Base-by-base conservation (phyloP, 208 protist genomes). In the Trypanosoma mega region DNA sequence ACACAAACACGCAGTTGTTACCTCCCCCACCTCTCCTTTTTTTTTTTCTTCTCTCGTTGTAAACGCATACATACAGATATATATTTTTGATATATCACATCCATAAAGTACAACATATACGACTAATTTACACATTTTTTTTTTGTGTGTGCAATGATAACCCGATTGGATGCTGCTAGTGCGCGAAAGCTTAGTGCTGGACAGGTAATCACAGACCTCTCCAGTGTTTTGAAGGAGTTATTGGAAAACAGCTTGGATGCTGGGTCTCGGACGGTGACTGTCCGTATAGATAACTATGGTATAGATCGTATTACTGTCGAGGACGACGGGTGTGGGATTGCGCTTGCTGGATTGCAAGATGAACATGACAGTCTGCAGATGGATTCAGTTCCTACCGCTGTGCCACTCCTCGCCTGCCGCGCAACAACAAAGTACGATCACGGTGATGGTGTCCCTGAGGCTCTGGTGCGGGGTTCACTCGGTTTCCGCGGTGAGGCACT, bases 401-500 rank as follows among this genome's bases (percentile, higher is more conserved):
- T 78, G 14, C 83, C 87, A n/a, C 68, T 94, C 31, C 58, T 94
- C 41, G 60, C 56, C 9, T 72, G 63, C 47, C 75, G 87, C 11
- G 80, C 81, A 0, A 87, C 87, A 9, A 86, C 87, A 39, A 94
- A 94, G 49, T 20, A 51, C 26, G 44, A 50, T 24, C 0, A 50
- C 49, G 24, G 16, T 2, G 61, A 50, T n/a, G 23, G 33, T 24
- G 9, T 24, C 1, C 21, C 36, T 14, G 69, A 45, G 6, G 57
- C 39, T 5, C 63, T 55, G 18, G 20, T 48, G 3, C 33, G 33
- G 30, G 39, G 31, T 1, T 82, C 87, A 26, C 72, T 96, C 0
- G 98, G 98, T 12, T 99, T 99, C 67, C 78, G 98, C 20, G 98
- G 98, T 1, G 97, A 99, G 69, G 98, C 98, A n/a, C 74, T 99